Conservation (phyloP, 1,284 basidiomycete genomes). For the Takashimella koratensis region DNA sequence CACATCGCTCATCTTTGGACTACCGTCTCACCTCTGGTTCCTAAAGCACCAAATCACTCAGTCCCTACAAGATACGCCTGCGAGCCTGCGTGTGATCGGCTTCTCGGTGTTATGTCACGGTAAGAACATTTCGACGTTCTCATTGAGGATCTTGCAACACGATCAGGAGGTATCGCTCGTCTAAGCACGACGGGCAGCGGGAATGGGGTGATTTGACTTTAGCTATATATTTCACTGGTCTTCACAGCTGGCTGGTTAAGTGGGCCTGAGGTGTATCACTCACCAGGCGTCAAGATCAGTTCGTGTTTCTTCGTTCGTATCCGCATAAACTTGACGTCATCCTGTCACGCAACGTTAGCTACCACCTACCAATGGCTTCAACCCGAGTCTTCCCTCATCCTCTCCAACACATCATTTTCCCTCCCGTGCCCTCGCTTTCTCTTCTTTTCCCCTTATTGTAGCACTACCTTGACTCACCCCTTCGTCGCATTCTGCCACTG, state of each 20-base stretch:
- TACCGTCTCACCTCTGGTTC: too few relatives aligned
- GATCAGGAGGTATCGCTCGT: constrained; percentile 75
- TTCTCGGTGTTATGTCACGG: too few relatives aligned
- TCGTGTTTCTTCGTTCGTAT: constrained; percentile 88
- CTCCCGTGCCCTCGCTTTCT: not conserved
- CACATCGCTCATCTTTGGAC: too few relatives aligned
- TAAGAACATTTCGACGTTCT: too few relatives aligned
- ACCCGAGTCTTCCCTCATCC: not conserved
- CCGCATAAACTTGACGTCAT: constrained; percentile 80
- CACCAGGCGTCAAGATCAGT: constrained; percentile 89
- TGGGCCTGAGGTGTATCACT: too few relatives aligned
- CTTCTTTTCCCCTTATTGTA: not conserved
- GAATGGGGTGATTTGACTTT: too few relatives aligned
- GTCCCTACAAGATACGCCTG: too few relatives aligned
- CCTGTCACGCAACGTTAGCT: constrained; percentile 52
- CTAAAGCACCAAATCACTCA: too few relatives aligned
- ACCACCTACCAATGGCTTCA: constrained; percentile 2
- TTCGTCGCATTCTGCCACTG: constrained; percentile 55
- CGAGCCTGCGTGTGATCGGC: too few relatives aligned
- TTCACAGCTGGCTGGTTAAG: too few relatives aligned
- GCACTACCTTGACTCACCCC: constrained; percentile 21
- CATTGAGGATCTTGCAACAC: constrained; percentile 69
- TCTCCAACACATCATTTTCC: not conserved
- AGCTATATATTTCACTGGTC: too few relatives aligned
- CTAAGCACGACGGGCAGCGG: too few relatives aligned